Evolutionary conservation across 1,284 basidiomycete genomes (phyloP), one percentile per base, ranked within the genome.

Genomic region (Meripilus lineatus): DNA sequence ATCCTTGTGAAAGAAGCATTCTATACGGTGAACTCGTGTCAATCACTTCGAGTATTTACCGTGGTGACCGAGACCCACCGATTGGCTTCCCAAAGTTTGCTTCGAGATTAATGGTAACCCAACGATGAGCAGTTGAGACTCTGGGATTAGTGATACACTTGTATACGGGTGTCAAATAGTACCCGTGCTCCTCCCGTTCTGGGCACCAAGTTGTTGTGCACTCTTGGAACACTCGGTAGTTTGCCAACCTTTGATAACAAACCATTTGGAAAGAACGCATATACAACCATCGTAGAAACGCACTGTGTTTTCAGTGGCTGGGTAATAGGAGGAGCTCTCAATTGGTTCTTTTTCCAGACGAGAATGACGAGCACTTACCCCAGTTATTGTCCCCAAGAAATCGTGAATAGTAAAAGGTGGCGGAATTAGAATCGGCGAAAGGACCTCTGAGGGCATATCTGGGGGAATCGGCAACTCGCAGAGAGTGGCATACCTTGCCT

Each of bases 131-230:
- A 8, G 82, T 84, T 2, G 70, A 67, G 26, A 83, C 79, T 14
- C 82, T 77, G 8, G 83, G 81, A 54, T 86, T 86, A 11, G 85
- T 88, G 58, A 57, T 80, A 54, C 85, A 88, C 56, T 84, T 86
- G 69, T 79, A 88, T 11, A 74, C 56, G 0, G 85, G 84, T 1
- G 76, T 69, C 41, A 88, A 74, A 55, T 80, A 78, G 54, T 84
- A 88, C 2, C 85, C 85, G 47, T 88, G 84, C 52, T 88, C 85
- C 64, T 89, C 85, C 34, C 79, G 77, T 30, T 84, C 83, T 2
- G 82, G 75, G 53, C 84, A 86, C 85, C 85, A 89, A 24, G 71
- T 69, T 2, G 85, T 86, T 13, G 81, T 86, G 5, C 67, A 58
- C 45, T 81, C 75, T 44, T 83, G 75, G 35, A 89, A 69, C 33